phyloP scores from a whole-genome alignment of 495 filamentous ascomycete genomes.

The Xylaria venustula region DNA sequence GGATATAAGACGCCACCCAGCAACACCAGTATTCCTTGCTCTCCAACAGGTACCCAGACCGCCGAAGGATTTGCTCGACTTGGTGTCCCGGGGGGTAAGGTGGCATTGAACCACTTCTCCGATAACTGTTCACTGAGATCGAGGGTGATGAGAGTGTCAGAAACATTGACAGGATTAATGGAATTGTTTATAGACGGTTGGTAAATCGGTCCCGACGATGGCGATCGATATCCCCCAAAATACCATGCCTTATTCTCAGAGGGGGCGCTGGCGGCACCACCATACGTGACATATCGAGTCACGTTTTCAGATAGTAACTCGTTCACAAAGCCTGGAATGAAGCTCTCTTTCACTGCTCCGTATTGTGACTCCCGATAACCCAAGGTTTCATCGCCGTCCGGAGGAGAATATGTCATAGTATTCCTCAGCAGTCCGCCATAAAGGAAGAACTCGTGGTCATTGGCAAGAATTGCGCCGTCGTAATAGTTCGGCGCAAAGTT shows the following conservation, averaged over 20 bases:
- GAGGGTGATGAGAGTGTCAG: constrained; percentile 57
- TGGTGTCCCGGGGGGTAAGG: constrained; percentile 49
- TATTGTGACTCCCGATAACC: constrained; percentile 55
- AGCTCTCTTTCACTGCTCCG: constrained; percentile 34
- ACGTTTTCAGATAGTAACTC: constrained; percentile 40
- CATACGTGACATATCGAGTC: constrained; percentile 64
- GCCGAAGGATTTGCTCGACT: constrained; percentile 62
- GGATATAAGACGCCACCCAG: constrained; percentile 66
- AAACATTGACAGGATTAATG: constrained; percentile 33
- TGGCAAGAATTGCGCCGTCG: constrained; percentile 66
- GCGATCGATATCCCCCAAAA: constrained; percentile 60
- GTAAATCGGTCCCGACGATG: constrained; percentile 47
- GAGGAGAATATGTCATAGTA: constrained; percentile 24
- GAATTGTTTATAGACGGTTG: constrained; percentile 25
- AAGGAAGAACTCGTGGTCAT: constrained; percentile 57
- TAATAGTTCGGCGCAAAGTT: constrained; percentile 59
- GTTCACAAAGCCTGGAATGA: constrained; percentile 40
- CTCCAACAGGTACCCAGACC: constrained; percentile 68
- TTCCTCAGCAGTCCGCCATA: constrained; percentile 46
- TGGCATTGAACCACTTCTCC: constrained; percentile 54
- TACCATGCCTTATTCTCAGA: constrained; percentile 74
- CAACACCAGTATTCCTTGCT: constrained; percentile 61
- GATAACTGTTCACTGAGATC: constrained; percentile 53
- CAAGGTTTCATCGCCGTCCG: constrained; percentile 37
- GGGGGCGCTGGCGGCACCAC: constrained; percentile 61